Base-by-base conservation (phyloP, 2,329 filamentous ascomycete genomes). In the Alternaria consortialis region DNA sequence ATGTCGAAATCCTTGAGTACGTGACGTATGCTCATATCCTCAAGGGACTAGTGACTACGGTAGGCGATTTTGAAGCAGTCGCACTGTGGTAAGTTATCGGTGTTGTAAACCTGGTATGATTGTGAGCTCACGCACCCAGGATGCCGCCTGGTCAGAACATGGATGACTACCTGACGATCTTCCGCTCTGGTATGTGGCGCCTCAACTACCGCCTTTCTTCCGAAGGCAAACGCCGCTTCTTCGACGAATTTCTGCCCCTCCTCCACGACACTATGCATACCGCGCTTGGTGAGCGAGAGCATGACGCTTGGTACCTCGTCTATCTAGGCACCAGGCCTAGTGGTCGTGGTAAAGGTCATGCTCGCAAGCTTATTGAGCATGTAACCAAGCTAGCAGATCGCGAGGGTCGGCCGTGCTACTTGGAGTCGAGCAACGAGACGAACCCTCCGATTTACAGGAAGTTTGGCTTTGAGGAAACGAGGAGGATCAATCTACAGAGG, bases 171-270 rank as follows among this genome's bases (percentile, higher is more conserved):
- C 84, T 86, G 81, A 92, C 91, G 54, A 85, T 88, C 63, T 79
- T 94, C 66, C 89, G 91, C 65, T 90, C 86, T 73, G 92, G 92
- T 62, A 86, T 93, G 82, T 94, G 91, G 91, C 85, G 90, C 64
- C 85, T 94, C 63, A 86, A 87, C 79, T 94, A 88, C 80, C 87
- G 90, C 76, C 88, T 95, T 63, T 90, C 90, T 11, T 73, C 83
- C 55, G 91, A 94, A 82, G 90, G 91, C 64, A 87, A 86, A 68
- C 84, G 82, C 67, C 90, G 92, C 65, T 93, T 93, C 85, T 93
- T 91, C 80, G 80, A 84, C 64, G 92, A 95, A 79, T 88, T 94
- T 79, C 79, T 93, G 48, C 91, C 91, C 15, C 84, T 93, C 46
- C 85, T 95, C 65, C 87, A 92, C 79, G 82, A 88, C 68, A 90